Evolutionary conservation across 1,284 basidiomycete species (phyloP).

Genomic region (Pisolithus thermaeus): DNA sequence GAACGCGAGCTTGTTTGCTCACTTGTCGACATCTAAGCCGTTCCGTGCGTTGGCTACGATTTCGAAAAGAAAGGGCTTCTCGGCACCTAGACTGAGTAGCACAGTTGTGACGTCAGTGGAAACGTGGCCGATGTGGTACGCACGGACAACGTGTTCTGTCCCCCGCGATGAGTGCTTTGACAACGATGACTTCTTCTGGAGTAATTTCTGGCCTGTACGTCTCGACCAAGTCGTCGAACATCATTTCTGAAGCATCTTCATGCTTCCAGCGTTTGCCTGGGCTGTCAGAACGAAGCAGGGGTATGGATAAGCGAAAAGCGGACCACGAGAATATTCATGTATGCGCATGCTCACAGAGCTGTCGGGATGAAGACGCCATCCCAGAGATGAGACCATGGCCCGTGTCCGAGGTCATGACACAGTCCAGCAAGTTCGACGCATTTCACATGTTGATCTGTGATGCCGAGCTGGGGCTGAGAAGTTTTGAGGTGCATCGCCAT

Average conservation of each 20-base stretch:
- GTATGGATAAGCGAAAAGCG: not conserved
- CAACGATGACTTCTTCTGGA: constrained; percentile 34
- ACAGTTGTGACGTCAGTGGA: not conserved
- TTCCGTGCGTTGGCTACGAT: constrained; percentile 76
- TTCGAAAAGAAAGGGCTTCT: constrained; percentile 49
- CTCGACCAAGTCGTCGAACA: constrained; percentile 50
- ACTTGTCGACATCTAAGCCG: constrained; percentile 82
- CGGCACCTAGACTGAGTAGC: constrained; percentile 31
- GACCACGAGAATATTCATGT: not conserved
- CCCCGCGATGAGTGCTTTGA: constrained; percentile 54
- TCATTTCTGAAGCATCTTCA: constrained; percentile 53
- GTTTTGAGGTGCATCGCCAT: constrained; percentile 53
- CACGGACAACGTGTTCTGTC: constrained; percentile 31
- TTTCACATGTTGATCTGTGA: constrained; percentile 47
- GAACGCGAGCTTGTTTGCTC: constrained; percentile 8
- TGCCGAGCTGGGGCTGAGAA: constrained; percentile 56
- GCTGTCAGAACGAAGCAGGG: not conserved
- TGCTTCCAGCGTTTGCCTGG: constrained; percentile 38
- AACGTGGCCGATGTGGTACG: constrained; percentile 10
- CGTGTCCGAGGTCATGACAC: constrained; percentile 55
- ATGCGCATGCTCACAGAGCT: constrained; percentile 35
- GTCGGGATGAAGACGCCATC: constrained; percentile 45
- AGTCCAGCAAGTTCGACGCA: constrained; percentile 53
- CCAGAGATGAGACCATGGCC: constrained; percentile 59
- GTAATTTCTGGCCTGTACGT: constrained; percentile 38